Percentiles rank a stretch among this genome's conserved stretches.
Conservation (phyloP, 306 rosid genomes). For the Dalbergia cultrata region DNA sequence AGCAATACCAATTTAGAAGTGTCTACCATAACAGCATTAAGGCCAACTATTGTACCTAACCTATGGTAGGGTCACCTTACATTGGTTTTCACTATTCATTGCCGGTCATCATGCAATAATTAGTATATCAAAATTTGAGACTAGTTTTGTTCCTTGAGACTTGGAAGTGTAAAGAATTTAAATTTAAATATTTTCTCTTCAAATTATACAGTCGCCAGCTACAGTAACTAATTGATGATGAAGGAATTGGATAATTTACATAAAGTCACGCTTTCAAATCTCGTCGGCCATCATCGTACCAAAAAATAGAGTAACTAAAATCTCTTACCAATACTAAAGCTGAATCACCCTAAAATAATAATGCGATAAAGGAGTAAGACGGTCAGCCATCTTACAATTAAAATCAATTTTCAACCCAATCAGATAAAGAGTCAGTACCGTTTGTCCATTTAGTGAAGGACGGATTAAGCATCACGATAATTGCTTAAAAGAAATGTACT, state of each 20-base stretch:
- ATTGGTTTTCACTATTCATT: not conserved
- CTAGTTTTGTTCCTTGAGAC: not conserved
- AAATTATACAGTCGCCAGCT: no score
- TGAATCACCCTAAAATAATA: no score
- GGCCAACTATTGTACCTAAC: not conserved
- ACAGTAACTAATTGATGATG: no score
- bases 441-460: not conserved
- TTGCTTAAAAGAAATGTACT: not conserved
- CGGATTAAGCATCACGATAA: not conserved
- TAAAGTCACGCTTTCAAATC: no score
- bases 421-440: not conserved
- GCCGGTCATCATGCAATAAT: not conserved
- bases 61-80: not conserved
- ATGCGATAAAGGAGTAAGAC: no score
- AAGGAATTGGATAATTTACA: no score
- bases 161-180: not conserved
- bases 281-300: no score
- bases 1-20: slow-evolving; percentile 14
- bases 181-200: no score
- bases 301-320: no score
- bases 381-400: not conserved
- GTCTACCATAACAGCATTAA: not conserved
- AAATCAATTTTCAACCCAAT: not conserved
- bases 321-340: no score
- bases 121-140: not conserved